phyloP scores from a whole-genome alignment of 192 early-diverging fungal genomes.

The Coemansia sp. region DNA sequence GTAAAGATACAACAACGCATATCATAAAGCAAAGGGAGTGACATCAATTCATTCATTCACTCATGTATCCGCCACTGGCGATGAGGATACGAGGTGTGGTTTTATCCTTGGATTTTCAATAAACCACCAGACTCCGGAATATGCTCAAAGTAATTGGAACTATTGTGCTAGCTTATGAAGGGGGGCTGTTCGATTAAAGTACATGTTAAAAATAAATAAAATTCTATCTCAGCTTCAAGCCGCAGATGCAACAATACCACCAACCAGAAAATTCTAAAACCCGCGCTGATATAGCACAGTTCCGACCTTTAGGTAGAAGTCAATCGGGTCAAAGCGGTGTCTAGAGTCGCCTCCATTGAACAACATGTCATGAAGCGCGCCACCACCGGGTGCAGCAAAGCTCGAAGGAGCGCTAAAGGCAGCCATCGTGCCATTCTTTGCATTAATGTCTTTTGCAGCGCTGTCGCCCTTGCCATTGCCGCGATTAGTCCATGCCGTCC shows the following conservation, averaged over 20 bases:
- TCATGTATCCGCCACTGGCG: no score
- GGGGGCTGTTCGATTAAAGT: background rate
- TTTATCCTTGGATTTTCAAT: no score
- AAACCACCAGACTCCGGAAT: no score
- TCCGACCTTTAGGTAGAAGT: slow-evolving; percentile 72
- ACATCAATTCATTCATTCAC: no score
- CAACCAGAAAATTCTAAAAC: slow-evolving; percentile 33
- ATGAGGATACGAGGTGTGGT: no score
- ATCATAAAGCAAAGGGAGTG: background rate
- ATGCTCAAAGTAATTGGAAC: no score
- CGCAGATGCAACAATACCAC: background rate
- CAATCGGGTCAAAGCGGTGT: slow-evolving; percentile 65
- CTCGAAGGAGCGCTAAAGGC: background rate
- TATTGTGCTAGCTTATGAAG: no score
- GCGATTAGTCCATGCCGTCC: slow-evolving; percentile 43
- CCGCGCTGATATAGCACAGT: slow-evolving; percentile 68
- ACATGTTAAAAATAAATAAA: background rate
- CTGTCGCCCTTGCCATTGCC: background rate
- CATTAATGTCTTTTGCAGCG: background rate
- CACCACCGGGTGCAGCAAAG: slow-evolving; percentile 2
- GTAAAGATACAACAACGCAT: background rate
- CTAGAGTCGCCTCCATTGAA: slow-evolving; percentile 20
- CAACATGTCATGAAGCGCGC: slow-evolving; percentile 5
- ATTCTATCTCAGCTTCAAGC: background rate
- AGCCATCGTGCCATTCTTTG: background rate